Percentiles rank a stretch among this genome's conserved stretches.
These are phyloP conservation scores for Aschersonia sp. DNA, from an alignment of 2,329 filamentous ascomycete genomes.

Conservation along the genomic window DNA sequence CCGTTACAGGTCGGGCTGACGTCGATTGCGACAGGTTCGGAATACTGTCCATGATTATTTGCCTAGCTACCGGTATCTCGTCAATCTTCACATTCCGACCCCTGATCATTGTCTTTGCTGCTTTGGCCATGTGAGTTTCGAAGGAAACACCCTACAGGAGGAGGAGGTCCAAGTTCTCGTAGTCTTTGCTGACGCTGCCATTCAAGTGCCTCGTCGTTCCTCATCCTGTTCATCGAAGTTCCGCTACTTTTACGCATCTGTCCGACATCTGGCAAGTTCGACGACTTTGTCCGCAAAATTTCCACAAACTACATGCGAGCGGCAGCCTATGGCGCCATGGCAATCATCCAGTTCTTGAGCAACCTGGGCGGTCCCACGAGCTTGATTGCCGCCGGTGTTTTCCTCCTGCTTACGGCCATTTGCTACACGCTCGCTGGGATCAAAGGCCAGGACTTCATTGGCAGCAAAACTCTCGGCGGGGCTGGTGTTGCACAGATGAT, in stretches of 20 bases:
- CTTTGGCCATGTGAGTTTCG: constrained; percentile 35
- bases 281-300: constrained; percentile 77
- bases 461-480: constrained; percentile 91
- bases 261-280: constrained; percentile 82
- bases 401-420: constrained; percentile 59
- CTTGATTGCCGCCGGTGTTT: constrained; percentile 73
- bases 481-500: constrained; percentile 96
- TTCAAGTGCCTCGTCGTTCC: constrained; percentile 49
- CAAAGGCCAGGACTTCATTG: constrained; percentile 75
- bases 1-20: neutral
- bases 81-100: constrained; percentile 45
- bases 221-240: constrained; percentile 78
- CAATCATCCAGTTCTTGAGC: constrained; percentile 71
- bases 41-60: constrained; percentile 56
- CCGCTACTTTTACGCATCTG: constrained; percentile 94
- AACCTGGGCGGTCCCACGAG: constrained; percentile 49
- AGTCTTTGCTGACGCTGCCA: neutral
- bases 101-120: constrained; percentile 35
- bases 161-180: neutral
- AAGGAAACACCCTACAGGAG: neutral
- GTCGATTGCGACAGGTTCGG: constrained; percentile 39
- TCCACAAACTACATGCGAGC: constrained; percentile 96
- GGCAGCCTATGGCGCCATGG: constrained; percentile 71
- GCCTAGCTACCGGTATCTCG: constrained; percentile 53
- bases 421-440: constrained; percentile 72